Conservation (phyloP, 768 basidiomycete genomes). For the Harrya chromipes region DNA sequence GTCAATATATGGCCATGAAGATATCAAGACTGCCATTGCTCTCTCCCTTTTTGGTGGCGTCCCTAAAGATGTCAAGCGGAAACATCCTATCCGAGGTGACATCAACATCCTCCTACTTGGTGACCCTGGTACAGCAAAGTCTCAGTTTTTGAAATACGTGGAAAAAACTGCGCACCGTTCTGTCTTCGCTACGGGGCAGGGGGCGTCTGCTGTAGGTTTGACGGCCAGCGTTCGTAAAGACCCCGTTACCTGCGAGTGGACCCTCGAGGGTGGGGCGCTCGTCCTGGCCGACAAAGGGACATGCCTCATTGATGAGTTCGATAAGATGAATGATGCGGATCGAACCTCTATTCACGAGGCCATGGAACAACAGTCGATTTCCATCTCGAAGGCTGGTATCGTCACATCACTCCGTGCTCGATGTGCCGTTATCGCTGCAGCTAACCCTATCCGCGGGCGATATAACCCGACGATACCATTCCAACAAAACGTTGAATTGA, state of each 20-base stretch:
- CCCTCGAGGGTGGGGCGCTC: conserved; percentile 94
- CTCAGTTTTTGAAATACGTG: conserved; percentile 97
- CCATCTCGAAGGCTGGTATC: conserved; percentile 98
- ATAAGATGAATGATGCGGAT: conserved; percentile 99
- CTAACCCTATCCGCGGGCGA: conserved; percentile 94
- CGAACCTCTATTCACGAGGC: conserved; percentile 99
- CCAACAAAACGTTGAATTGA: conserved; percentile 97
- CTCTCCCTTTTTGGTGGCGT: conserved; percentile 94
- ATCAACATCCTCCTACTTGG: conserved; percentile 96
- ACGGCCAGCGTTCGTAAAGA: conserved; percentile 99
- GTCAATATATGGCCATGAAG: conserved; percentile 98
- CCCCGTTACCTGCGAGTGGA: conserved; percentile 97
- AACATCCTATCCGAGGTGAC: conserved; percentile 94
- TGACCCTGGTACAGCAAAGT: conserved; percentile 98
- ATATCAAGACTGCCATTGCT: conserved; percentile 97
- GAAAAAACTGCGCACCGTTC: conserved; percentile 98
- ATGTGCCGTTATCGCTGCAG: conserved; percentile 96
- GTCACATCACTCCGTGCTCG: conserved; percentile 97
- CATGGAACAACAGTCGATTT: conserved; percentile 99
- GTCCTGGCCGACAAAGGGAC: conserved; percentile 99
- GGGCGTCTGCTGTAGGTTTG: conserved; percentile 96
- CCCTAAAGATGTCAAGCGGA: conserved; percentile 93
- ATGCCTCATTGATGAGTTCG: conserved; percentile 98
- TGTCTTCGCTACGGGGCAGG: conserved; percentile 97
- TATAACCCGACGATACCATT: conserved; percentile 99